A percentile compares a stretch with the other conserved stretches of the same genome.
Evolutionary conservation across 805 yeast species (phyloP).

Genomic region (Yamadazyma olivae): DNA sequence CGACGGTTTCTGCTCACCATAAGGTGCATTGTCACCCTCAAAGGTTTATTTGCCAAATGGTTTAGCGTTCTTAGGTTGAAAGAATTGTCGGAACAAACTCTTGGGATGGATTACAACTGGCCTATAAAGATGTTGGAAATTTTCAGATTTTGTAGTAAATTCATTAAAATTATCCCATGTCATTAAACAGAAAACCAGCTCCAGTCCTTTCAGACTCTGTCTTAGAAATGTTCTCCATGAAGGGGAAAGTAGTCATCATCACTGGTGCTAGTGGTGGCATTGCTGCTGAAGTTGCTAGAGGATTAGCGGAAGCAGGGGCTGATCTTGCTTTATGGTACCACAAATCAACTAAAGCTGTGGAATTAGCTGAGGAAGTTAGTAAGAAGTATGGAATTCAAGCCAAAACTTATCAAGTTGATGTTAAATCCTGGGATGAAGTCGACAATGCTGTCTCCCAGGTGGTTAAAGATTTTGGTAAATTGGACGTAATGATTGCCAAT

Average conservation of each 20-base stretch:
- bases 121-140: too few species aligned
- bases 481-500: constrained; percentile 44
- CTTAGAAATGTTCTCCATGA: constrained; percentile 27
- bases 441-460: constrained; percentile 25
- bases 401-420: constrained; percentile 32
- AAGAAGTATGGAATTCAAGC: constrained; percentile 23
- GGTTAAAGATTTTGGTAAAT: constrained; percentile 31
- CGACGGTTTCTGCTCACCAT: too few species aligned
- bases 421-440: constrained; percentile 36
- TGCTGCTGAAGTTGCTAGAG: constrained; percentile 34
- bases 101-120: too few species aligned
- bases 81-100: too few species aligned
- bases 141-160: too few species aligned
- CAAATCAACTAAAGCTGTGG: constrained; percentile 21
- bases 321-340: constrained; percentile 33
- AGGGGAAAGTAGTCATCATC: constrained; percentile 29
- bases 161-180: neutral
- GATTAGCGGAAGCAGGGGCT: constrained; percentile 39
- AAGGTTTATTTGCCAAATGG: too few species aligned
- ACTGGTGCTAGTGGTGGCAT: constrained; percentile 40
- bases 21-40: too few species aligned
- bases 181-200: constrained; percentile 16
- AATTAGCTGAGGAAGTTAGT: constrained; percentile 19
- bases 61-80: too few species aligned
- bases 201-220: constrained; percentile 26